Conservation (phyloP, 805 yeast species). For the Yamadazyma paraphyllophila region DNA sequence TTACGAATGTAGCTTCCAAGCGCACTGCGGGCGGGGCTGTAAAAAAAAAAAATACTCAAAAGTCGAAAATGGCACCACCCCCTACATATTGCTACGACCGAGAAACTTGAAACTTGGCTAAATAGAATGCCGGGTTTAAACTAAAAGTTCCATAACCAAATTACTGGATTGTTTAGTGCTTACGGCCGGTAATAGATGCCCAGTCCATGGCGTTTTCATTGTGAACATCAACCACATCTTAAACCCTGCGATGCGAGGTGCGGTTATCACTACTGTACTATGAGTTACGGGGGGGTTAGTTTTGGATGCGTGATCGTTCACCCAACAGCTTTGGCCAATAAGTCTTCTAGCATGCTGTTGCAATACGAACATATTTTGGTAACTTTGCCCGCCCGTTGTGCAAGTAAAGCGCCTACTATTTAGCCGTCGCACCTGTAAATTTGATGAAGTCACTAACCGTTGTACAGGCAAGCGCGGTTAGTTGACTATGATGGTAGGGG, state of each 20-base stretch:
- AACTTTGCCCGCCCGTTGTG: background rate
- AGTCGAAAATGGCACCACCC: background rate
- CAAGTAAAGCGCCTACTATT: background rate
- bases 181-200: background rate
- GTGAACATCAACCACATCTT: background rate
- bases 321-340: no score
- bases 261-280: no score
- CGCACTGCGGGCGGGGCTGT: background rate
- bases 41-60: background rate
- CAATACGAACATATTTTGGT: background rate
- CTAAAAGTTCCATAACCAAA: background rate
- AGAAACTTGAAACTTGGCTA: constrained; percentile 4
- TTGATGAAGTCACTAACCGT: background rate
- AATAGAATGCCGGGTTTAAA: constrained; percentile 5
- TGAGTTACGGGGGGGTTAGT: no score
- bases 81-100: background rate
- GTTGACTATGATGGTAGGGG: background rate
- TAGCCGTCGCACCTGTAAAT: background rate
- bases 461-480: background rate
- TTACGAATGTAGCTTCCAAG: background rate
- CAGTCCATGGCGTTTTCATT: background rate
- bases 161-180: background rate
- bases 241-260: background rate
- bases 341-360: no score
- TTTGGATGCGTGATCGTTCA: no score